phyloP scores from a whole-genome alignment of 2,329 filamentous ascomycete species.

The Pestalotiopsis fici region DNA sequence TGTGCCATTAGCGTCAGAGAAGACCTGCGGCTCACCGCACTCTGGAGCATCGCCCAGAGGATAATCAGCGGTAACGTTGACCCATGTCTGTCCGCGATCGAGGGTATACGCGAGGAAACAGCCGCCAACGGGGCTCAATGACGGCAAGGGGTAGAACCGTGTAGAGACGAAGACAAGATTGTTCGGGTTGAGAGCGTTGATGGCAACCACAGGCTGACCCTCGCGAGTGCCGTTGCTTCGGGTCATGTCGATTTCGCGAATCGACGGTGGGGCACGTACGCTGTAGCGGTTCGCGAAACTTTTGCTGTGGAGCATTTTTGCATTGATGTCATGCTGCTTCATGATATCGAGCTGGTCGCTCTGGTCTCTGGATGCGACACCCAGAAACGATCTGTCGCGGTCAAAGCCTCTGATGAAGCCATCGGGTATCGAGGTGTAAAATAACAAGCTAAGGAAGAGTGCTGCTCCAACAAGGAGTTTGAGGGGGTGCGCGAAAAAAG shows the following conservation, averaged over 20 bases:
- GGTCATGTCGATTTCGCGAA: background rate
- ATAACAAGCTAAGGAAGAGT: background rate
- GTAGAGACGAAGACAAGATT: background rate
- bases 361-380: background rate
- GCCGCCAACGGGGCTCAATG: background rate
- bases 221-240: background rate
- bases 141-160: background rate
- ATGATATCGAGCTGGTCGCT: background rate
- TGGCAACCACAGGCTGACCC: background rate
- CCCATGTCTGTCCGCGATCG: background rate
- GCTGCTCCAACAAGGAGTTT: background rate
- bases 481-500: background rate
- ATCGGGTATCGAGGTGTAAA: background rate
- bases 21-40: background rate
- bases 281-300: background rate
- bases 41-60: background rate
- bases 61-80: background rate
- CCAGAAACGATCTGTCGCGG: background rate
- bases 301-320: background rate
- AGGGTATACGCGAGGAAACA: background rate
- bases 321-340: background rate
- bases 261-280: background rate
- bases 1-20: background rate
- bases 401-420: background rate
- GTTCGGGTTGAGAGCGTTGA: background rate